phyloP scores from a whole-genome alignment of 2,329 filamentous ascomycete genomes.

The Colletotrichum spinosum region DNA sequence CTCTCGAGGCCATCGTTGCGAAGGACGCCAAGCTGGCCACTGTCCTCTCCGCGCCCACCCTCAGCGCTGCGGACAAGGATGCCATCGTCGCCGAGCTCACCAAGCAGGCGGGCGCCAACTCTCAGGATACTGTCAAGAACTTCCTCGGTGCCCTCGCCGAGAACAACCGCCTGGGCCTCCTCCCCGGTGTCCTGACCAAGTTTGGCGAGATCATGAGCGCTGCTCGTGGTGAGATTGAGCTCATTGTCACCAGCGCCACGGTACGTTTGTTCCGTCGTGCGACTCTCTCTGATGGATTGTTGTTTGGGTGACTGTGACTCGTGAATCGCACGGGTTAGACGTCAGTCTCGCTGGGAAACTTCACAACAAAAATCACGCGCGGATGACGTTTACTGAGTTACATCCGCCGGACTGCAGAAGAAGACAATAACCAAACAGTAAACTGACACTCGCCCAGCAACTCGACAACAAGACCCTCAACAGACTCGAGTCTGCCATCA shows the following conservation, averaged over 20 bases:
- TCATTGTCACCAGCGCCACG: slow-evolving; percentile 90
- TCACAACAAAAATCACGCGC: background rate
- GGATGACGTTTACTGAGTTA: background rate
- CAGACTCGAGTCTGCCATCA: slow-evolving; percentile 87
- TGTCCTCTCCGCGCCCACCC: slow-evolving; percentile 85
- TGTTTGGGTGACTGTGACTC: background rate
- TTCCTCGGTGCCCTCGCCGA: slow-evolving; percentile 90
- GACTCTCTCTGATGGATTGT: background rate
- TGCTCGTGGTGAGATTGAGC: slow-evolving; percentile 90
- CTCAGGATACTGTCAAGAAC: slow-evolving; percentile 91
- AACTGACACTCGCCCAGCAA: slow-evolving; percentile 62
- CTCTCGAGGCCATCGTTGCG: slow-evolving; percentile 78
- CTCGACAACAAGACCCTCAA: slow-evolving; percentile 88
- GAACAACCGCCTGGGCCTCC: slow-evolving; percentile 92
- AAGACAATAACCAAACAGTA: background rate
- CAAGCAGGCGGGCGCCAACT: slow-evolving; percentile 78
- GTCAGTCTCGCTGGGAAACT: background rate
- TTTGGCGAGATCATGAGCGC: slow-evolving; percentile 90
- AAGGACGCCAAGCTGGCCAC: slow-evolving; percentile 83
- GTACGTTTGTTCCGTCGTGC: slow-evolving; percentile 62
- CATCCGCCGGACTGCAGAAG: background rate
- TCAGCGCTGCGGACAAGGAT: slow-evolving; percentile 83
- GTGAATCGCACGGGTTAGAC: background rate
- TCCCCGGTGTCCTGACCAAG: slow-evolving; percentile 87
- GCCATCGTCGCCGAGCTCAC: slow-evolving; percentile 88